A percentile compares a stretch with the other conserved stretches of the same genome.
Evolutionary conservation across 2,329 filamentous ascomycete species (phyloP).

Genomic region (Alternaria sp.): DNA sequence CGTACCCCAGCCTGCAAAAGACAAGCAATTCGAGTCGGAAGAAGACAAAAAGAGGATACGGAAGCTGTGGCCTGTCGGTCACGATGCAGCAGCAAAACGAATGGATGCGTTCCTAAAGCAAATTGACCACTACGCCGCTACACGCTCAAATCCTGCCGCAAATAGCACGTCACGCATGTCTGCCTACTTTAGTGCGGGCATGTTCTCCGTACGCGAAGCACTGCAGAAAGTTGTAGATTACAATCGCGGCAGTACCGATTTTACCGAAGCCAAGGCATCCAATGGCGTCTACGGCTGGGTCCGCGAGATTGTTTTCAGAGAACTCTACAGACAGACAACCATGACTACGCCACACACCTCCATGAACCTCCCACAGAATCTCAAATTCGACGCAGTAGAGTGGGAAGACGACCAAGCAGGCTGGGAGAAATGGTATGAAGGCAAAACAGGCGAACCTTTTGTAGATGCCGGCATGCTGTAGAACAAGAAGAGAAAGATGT

Average conservation of each 20-base stretch:
- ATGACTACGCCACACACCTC: conserved; percentile 55
- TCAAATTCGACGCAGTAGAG: conserved; percentile 59
- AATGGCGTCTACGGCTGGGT: conserved; percentile 55
- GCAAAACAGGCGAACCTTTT: conserved; percentile 57
- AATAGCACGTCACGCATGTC: conserved; percentile 53
- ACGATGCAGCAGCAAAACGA: conserved; percentile 51
- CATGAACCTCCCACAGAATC: conserved; percentile 60
- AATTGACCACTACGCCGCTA: conserved; percentile 49
- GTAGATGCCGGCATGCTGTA: conserved; percentile 57
- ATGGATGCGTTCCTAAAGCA: conserved; percentile 53
- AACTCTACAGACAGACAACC: conserved; percentile 58
- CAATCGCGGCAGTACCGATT: conserved; percentile 53
- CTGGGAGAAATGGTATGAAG: conserved; percentile 58
- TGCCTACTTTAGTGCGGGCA: conserved; percentile 55
- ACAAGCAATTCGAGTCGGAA: conserved; percentile 50
- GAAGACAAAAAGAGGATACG: conserved; percentile 51
- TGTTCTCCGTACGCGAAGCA: conserved; percentile 55
- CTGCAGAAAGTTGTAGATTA: conserved; percentile 51
- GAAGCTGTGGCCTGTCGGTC: conserved; percentile 55
- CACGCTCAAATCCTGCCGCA: conserved; percentile 52
- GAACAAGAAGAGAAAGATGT: too few relatives aligned
- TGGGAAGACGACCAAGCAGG: conserved; percentile 60
- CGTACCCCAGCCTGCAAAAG: conserved; percentile 47
- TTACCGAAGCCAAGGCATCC: conserved; percentile 48
- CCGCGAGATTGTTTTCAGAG: conserved; percentile 59